A percentile compares a stretch with the other conserved stretches of the same genome.
phyloP scores from a whole-genome alignment of 2,329 filamentous ascomycete genomes.

The Cordyceps pruinosa region DNA sequence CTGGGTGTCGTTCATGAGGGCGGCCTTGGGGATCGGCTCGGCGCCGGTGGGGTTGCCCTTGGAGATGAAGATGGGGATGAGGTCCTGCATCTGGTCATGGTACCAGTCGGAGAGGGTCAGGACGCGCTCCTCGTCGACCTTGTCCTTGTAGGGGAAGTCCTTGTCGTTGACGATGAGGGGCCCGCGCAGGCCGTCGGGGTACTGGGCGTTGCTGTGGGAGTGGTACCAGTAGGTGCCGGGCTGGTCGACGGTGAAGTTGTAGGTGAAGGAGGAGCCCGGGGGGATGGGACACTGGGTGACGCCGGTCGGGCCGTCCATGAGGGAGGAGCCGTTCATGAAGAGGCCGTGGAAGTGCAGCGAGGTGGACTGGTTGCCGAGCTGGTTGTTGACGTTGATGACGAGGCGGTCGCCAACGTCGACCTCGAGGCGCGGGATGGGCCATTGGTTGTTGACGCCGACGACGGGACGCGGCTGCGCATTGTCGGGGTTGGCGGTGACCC shows the following conservation, averaged over 20 bases:
- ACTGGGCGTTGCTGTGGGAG: slow-evolving; percentile 60
- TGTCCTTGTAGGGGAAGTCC: slow-evolving; percentile 46
- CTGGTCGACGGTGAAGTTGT: slow-evolving; percentile 60
- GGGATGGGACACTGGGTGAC: slow-evolving; percentile 63
- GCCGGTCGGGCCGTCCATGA: slow-evolving; percentile 64
- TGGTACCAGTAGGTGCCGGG: slow-evolving; percentile 77
- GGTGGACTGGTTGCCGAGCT: slow-evolving; percentile 55
- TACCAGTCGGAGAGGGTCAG: slow-evolving; percentile 67
- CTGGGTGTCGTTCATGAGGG: slow-evolving; percentile 64
- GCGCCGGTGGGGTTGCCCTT: slow-evolving; percentile 50
- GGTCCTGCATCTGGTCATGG: slow-evolving; percentile 47
- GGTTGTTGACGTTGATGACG: slow-evolving; percentile 52
- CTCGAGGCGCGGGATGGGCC: slow-evolving; percentile 63
- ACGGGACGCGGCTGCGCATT: slow-evolving; percentile 55
- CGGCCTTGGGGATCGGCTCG: slow-evolving; percentile 60
- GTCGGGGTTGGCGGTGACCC: slow-evolving; percentile 68
- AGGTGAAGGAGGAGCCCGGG: slow-evolving; percentile 58
- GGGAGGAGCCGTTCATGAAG: slow-evolving; percentile 57
- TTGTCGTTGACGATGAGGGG: slow-evolving; percentile 60
- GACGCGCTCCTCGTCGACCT: slow-evolving; percentile 57
- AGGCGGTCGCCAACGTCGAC: slow-evolving; percentile 56
- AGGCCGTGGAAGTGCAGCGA: slow-evolving; percentile 66
- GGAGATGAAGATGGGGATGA: slow-evolving; percentile 43
- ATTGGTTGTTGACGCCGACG: slow-evolving; percentile 71
- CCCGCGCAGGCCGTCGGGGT: slow-evolving; percentile 62